Conservation (phyloP, 306 rosid species). For the Vigna reflexopilosa region DNA sequence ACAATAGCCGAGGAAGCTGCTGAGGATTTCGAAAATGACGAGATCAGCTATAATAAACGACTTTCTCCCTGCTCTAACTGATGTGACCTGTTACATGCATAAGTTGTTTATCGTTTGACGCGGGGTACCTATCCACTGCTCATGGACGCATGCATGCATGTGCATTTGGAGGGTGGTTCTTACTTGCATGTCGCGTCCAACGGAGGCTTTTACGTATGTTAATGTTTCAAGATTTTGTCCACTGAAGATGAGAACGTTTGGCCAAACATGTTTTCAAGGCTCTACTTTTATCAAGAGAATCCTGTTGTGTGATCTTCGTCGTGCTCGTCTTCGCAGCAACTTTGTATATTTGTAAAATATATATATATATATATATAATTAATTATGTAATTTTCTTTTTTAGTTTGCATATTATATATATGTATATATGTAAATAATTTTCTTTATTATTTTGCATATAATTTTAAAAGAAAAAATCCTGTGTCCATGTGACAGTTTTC, state of each 20-base stretch:
- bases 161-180: background rate
- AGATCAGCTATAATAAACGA: constrained; percentile 34
- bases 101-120: constrained; percentile 10
- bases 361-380: background rate
- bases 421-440: background rate
- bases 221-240: constrained; percentile 7
- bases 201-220: background rate
- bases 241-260: background rate
- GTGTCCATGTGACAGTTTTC: too few species aligned
- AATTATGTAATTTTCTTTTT: background rate
- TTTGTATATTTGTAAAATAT: constrained; percentile 28
- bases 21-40: constrained; percentile 39
- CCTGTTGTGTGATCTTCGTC: background rate
- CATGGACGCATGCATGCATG: background rate
- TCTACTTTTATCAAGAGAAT: constrained; percentile 36
- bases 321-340: constrained; percentile 5
- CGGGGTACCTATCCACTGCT: background rate
- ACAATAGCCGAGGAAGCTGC: constrained; percentile 56
- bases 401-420: background rate
- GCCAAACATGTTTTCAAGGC: constrained; percentile 15
- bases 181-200: background rate
- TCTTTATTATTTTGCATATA: too few species aligned
- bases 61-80: background rate
- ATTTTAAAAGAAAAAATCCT: background rate
- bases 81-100: background rate